phyloP scores from a whole-genome alignment of 129 eudicot species.

The Arctium lappa region DNA sequence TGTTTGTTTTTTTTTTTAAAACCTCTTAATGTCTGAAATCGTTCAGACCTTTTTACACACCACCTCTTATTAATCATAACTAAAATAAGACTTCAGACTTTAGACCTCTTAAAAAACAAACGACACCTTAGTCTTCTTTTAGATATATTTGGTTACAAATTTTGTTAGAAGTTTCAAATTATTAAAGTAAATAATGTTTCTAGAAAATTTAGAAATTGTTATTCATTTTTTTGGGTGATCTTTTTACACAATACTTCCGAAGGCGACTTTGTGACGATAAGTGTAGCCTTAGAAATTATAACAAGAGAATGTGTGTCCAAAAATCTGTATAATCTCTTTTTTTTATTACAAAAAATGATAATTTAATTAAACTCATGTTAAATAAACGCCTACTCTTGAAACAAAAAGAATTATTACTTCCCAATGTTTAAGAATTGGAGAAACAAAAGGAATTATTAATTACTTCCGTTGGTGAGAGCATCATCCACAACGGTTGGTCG shows the following conservation, averaged over 20 bases:
- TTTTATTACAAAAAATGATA: not conserved
- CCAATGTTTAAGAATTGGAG: not conserved
- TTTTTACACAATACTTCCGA: not conserved
- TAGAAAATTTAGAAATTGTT: no score
- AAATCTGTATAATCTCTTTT: not conserved
- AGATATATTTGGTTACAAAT: no score
- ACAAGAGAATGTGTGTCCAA: not conserved
- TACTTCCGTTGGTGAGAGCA: no score
- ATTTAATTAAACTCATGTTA: not conserved
- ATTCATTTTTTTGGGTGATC: not conserved
- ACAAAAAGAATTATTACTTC: not conserved
- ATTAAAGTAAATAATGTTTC: not conserved
- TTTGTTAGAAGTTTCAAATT: not conserved
- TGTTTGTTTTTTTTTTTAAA: no score
- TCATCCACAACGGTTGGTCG: no score
- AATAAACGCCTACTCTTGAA: not conserved
- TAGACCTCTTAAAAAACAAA: no score
- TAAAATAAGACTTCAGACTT: no score
- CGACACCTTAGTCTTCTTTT: no score
- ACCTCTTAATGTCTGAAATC: no score
- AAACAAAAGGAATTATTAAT: no score
- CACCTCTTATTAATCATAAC: no score
- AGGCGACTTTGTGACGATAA: not conserved
- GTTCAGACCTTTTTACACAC: no score
- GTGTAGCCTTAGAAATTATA: not conserved